Conservation (phyloP, 192 early-diverging fungal species). For the Funneliformis mosseae region DNA sequence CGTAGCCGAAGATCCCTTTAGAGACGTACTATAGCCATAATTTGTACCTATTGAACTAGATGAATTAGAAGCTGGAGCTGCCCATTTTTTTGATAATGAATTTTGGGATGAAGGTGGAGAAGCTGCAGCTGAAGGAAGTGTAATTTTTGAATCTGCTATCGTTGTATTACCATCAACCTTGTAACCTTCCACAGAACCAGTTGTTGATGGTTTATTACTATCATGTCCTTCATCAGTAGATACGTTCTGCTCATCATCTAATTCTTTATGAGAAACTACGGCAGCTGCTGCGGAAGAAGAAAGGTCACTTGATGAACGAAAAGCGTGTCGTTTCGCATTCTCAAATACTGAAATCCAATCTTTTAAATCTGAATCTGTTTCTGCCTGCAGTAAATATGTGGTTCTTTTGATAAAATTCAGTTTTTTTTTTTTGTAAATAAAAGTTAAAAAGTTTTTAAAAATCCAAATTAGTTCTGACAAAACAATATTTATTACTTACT, state of each 20-base stretch:
- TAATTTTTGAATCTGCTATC: background rate
- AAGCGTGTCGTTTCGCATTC: constrained; percentile 52
- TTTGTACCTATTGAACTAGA: background rate
- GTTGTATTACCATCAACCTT: background rate
- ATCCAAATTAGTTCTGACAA: background rate
- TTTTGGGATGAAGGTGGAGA: background rate
- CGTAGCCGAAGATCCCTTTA: background rate
- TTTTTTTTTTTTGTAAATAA: background rate
- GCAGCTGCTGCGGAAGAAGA: constrained; percentile 38
- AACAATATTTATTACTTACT: constrained; percentile 51
- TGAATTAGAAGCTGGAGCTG: background rate
- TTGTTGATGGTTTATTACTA: constrained; percentile 8
- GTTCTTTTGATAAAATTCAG: constrained; percentile 35
- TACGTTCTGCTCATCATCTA: constrained; percentile 11
- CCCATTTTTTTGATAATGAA: background rate
- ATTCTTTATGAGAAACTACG: constrained; percentile 33
- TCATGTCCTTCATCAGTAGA: background rate
- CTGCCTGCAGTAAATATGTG: constrained; percentile 60
- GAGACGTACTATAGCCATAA: background rate
- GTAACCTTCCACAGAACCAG: constrained; percentile 32
- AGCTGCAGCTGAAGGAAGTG: background rate
- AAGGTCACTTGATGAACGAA: constrained; percentile 37
- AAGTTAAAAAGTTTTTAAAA: background rate
- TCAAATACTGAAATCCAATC: constrained; percentile 70
- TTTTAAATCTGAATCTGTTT: constrained; percentile 69